Base-by-base conservation (phyloP, 1,284 basidiomycete genomes). In the Puccinia triticina region DNA sequence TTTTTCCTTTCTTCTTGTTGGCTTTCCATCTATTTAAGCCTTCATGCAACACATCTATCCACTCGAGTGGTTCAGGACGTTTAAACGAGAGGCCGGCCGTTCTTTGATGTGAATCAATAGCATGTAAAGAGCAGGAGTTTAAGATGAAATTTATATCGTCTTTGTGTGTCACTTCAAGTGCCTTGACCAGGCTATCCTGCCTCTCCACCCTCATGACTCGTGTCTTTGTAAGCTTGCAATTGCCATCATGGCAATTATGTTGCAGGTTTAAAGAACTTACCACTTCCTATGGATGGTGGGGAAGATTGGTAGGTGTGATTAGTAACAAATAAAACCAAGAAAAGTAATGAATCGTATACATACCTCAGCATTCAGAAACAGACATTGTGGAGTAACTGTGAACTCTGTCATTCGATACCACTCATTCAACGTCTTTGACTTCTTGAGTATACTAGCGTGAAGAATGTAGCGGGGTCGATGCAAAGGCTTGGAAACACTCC, bases 61-160 rank as follows among this genome's bases (percentile, higher is more conserved):
- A 64, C 26, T 64, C 14, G 32, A 64, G 64, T 40, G 64, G 64
- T n/a, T 67, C 34, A 37, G 40, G 8, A 18, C 14, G 23, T 3
- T 67, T 18, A 4, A 40, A 46, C 29, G 23, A 8, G 29, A 67
- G 34, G 14, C 64, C 34, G 10, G 34, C 32, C 23, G 34, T 67
- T 18, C 23, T 18, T 67, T 43, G 64, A n/a, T 67, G 64, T 1
- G 18, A 18, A 18, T 37, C 29, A 21, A 67, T 67, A 40, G 34
- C 40, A 40, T 21, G 64, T n/a, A 67, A n/a, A 11, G 64, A 67
- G 64, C 64, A 67, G 29, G 64, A 67, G n/a, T 67, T 67, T 18
- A 67, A 46, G 29, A 67, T 67, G 18, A 40, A 67, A 2, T 18
- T 37, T n/a, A 40, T 37, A 26, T 40, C 26, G 40, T 67, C 34